Percentiles rank a stretch among this genome's conserved stretches.
phyloP scores from a whole-genome alignment of 768 basidiomycete species.

The Pleurotus salmoneostramineus region DNA sequence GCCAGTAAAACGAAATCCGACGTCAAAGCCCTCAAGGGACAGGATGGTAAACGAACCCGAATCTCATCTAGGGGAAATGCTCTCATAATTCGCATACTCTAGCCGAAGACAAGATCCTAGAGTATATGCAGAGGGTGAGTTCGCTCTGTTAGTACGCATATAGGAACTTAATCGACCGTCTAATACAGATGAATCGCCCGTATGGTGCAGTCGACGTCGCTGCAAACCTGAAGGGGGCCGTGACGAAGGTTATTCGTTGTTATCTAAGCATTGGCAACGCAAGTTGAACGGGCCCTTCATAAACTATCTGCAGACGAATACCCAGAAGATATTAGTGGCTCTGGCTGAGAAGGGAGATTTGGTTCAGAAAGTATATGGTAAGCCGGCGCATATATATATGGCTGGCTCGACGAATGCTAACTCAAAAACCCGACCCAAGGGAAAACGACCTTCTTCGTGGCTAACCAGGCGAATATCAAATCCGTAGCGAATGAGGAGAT shows the following conservation, averaged over 20 bases:
- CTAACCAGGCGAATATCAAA: constrained; percentile 72
- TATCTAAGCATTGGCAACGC: not conserved
- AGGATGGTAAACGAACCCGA: constrained; percentile 50
- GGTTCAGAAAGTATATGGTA: constrained; percentile 82
- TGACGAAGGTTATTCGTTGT: constrained; percentile 50
- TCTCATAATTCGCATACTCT: not conserved
- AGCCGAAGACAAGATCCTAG: constrained; percentile 76
- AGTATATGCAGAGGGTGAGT: constrained; percentile 71
- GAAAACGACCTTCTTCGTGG: constrained; percentile 84
- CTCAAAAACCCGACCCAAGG: constrained; percentile 36
- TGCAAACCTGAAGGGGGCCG: constrained; percentile 86
- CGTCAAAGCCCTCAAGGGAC: constrained; percentile 65
- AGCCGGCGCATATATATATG: constrained; percentile 13
- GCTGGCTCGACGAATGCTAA: not conserved
- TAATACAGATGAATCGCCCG: constrained; percentile 81
- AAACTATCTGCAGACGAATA: constrained; percentile 36
- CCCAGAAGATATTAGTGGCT: constrained; percentile 77
- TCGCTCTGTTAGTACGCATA: constrained; percentile 3
- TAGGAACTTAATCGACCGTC: constrained; percentile 1
- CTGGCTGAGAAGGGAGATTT: constrained; percentile 86
- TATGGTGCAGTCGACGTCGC: constrained; percentile 90
- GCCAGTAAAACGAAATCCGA: constrained; percentile 54
- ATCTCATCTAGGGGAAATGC: not conserved
- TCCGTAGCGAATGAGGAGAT: constrained; percentile 61
- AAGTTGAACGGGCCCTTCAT: not conserved